These are phyloP conservation scores for Plantago major DNA, from an alignment of 257 asterid genomes.

Conservation along the genomic window DNA sequence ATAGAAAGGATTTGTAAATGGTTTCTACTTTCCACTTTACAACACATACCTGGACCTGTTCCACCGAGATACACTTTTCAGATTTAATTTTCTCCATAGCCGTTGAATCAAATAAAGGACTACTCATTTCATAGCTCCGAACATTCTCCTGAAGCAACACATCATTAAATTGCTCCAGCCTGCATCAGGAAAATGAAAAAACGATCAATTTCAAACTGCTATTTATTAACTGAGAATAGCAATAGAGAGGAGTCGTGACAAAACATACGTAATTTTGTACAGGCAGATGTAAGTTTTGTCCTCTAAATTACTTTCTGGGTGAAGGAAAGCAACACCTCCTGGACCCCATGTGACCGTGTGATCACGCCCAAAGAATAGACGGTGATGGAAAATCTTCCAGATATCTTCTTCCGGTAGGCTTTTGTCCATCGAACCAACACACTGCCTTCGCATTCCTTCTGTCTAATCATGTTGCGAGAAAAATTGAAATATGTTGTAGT, in stretches of 20 bases:
- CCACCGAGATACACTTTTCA: constrained; percentile 41
- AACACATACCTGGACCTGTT: constrained; percentile 53
- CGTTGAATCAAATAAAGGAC: constrained; percentile 56
- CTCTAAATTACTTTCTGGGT: constrained; percentile 51
- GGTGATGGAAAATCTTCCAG: constrained; percentile 79
- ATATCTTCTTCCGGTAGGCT: constrained; percentile 53
- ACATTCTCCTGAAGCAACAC: constrained; percentile 75
- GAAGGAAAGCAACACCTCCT: constrained; percentile 95
- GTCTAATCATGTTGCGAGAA: constrained; percentile 33
- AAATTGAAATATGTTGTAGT: too few species aligned
- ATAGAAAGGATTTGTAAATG: neutral
- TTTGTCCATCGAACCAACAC: constrained; percentile 74
- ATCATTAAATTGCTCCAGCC: constrained; percentile 94
- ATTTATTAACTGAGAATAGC: too few species aligned
- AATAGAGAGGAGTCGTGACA: neutral
- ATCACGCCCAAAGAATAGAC: constrained; percentile 79
- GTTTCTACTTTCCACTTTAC: constrained; percentile 2
- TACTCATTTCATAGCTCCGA: constrained; percentile 34
- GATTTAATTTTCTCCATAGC: constrained; percentile 52
- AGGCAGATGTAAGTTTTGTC: constrained; percentile 71
- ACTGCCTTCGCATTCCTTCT: constrained; percentile 72
- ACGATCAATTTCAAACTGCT: neutral
- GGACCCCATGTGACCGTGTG: constrained; percentile 79
- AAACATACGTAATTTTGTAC: constrained; percentile 81
- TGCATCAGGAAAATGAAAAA: constrained; percentile 20